Conservation (phyloP, 768 basidiomycete genomes). For the Termitomyces sp. region DNA sequence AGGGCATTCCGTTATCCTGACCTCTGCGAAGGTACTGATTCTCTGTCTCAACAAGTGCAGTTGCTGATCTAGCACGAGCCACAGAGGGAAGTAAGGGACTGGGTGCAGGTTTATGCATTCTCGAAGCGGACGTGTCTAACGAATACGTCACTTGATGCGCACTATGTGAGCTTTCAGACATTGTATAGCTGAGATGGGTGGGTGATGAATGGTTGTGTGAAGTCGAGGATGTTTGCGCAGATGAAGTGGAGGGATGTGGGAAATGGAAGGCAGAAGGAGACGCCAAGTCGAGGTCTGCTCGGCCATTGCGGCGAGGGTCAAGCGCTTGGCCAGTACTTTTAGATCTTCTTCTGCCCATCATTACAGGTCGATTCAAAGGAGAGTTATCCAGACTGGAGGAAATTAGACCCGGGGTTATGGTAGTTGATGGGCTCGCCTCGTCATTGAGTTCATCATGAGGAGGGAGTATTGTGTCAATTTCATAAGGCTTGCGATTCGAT, state of each 20-base stretch:
- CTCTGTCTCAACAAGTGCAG: constrained; percentile 27
- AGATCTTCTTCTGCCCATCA: constrained; percentile 35
- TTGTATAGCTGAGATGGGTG: constrained; percentile 23
- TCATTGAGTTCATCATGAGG: constrained; percentile 1
- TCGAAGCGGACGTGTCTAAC: constrained; percentile 37
- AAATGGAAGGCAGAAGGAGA: constrained; percentile 39
- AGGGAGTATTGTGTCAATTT: background rate
- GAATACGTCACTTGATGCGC: constrained; percentile 55
- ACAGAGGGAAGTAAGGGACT: constrained; percentile 26
- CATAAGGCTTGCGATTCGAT: constrained; percentile 1
- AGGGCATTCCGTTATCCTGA: constrained; percentile 14
- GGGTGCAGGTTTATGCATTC: constrained; percentile 17
- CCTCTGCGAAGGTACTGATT: constrained; percentile 7
- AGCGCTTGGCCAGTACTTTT: constrained; percentile 32
- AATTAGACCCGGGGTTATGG: constrained; percentile 13
- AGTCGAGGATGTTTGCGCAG: constrained; percentile 13
- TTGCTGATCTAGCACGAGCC: constrained; percentile 36
- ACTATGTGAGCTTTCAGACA: constrained; percentile 21
- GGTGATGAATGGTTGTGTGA: constrained; percentile 23
- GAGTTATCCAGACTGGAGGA: constrained; percentile 7
- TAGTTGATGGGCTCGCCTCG: constrained; percentile 11
- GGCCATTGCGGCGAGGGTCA: constrained; percentile 6
- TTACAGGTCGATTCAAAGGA: constrained; percentile 5
- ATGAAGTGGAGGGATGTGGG: constrained; percentile 21
- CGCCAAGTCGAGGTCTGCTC: constrained; percentile 22